These are phyloP conservation scores for Trichoderma koningiopsis DNA, from an alignment of 2,329 filamentous ascomycete genomes.

Conservation along the genomic window DNA sequence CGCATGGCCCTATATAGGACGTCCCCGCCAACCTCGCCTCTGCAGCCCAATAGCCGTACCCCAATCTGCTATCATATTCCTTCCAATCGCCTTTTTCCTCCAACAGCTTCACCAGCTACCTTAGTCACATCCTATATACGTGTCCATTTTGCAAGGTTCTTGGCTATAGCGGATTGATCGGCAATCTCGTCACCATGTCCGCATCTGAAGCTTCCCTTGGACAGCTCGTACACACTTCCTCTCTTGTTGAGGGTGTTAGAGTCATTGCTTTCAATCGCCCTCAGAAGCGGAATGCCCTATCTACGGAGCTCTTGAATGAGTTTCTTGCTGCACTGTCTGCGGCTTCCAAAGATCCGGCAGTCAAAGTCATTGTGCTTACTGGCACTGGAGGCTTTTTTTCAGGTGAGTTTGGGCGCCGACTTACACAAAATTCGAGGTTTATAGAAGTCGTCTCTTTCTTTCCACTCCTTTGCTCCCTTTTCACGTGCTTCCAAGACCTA, in stretches of 20 bases:
- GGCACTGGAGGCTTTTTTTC: slow-evolving; percentile 37
- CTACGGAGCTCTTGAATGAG: slow-evolving; percentile 51
- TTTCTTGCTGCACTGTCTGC: slow-evolving; percentile 39
- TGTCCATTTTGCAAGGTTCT: slow-evolving; percentile 6
- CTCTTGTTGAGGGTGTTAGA: slow-evolving; percentile 42
- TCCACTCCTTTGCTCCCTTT: slow-evolving; percentile 1
- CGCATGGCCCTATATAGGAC: slow-evolving; percentile 17
- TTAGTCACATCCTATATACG: not conserved
- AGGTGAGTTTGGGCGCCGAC: slow-evolving; percentile 23
- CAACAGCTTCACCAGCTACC: not conserved
- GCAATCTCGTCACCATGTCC: slow-evolving; percentile 26
- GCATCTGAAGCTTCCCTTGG: slow-evolving; percentile 24
- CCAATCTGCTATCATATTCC: slow-evolving; percentile 9
- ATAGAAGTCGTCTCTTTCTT: not conserved
- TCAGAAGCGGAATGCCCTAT: slow-evolving; percentile 61
- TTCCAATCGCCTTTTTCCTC: slow-evolving; percentile 15
- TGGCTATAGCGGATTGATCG: slow-evolving; percentile 4
- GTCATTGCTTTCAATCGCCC: slow-evolving; percentile 57
- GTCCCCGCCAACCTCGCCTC: slow-evolving; percentile 11
- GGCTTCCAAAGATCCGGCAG: slow-evolving; percentile 29
- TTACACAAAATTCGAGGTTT: not conserved
- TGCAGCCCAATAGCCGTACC: slow-evolving; percentile 15
- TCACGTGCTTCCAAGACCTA: slow-evolving; percentile 8
- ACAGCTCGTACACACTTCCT: slow-evolving; percentile 29
- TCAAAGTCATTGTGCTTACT: slow-evolving; percentile 44